Base-by-base conservation (phyloP, 306 rosid genomes). In the Canavalia gladiata region DNA sequence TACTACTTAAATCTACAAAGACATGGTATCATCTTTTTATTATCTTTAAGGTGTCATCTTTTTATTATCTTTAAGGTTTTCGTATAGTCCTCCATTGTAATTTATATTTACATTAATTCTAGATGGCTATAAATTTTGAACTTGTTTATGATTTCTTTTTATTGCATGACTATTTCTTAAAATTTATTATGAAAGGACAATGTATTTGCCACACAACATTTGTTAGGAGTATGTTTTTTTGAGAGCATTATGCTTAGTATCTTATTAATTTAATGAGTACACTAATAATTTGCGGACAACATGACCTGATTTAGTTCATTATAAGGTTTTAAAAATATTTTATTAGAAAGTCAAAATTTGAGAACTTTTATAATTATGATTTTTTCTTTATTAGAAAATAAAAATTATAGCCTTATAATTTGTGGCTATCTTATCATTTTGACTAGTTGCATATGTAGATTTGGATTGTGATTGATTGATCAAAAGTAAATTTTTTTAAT, bases 401-500 rank as follows among this genome's bases (percentile, higher is more conserved):
- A 18, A 64, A 57, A 6, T 37, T 62, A 54, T 49, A 6, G 54
- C 66, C 58, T 54, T 72, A 12, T 68, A 25, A 65, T 71, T 29
- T 39, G 29, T 85, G 25, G 35, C 41, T 55, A 49, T 72, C n/a
- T 51, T 81, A 78, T 49, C 55, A 59, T 55, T 51, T 29, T 62
- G 39, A 67, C 60, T 68, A 45, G 46, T 80, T 79, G 28, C 56
- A 35, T 83, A 59, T 67, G 31, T 63, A 95, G 99, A 90, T 83
- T 95, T 52, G 99, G 25, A 18, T 18, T 18, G 25, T 18, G 25
- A 18, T 18, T 18, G 25, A 18, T 18, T 18, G 25, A 18, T 18
- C 25, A 18, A 18, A 18, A 18, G 25, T 18, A 18, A 18, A 18
- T 18, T 18, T 18, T 18, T 18, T 18, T 18, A 18, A 18, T 18